phyloP scores from a whole-genome alignment of 371 early-diverging fungal species.

The Mortierella sp. region DNA sequence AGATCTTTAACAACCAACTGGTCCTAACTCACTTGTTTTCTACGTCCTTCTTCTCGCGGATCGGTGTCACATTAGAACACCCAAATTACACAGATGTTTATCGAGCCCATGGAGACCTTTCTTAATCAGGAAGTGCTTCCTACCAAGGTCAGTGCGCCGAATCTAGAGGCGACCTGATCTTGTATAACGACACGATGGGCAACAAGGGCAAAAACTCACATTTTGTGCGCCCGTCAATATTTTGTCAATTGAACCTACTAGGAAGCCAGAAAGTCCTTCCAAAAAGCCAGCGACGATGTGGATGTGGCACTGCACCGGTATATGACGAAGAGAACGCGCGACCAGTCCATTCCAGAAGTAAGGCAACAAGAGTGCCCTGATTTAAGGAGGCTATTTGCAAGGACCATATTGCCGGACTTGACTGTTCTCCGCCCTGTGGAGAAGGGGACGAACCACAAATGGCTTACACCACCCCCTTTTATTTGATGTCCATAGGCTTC shows the following conservation, averaged over 20 bases:
- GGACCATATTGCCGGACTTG: neutral
- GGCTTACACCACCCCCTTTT: neutral
- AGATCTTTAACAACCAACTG: neutral
- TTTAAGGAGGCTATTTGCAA: slow-evolving; percentile 20
- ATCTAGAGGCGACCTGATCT: neutral
- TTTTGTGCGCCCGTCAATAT: neutral
- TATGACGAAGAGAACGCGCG: slow-evolving; percentile 73
- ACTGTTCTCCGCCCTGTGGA: neutral
- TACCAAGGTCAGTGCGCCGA: slow-evolving; percentile 66
- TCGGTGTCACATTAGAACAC: slow-evolving; percentile 61
- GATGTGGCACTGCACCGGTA: slow-evolving; percentile 71
- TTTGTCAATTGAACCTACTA: slow-evolving; percentile 23
- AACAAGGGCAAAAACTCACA: neutral
- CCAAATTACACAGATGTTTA: slow-evolving; percentile 74
- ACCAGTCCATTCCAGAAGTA: slow-evolving; percentile 72
- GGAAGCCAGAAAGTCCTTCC: slow-evolving; percentile 76
- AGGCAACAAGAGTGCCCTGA: slow-evolving; percentile 8
- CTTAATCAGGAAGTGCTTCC: slow-evolving; percentile 68
- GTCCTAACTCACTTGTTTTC: neutral
- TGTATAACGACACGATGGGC: too few relatives aligned
- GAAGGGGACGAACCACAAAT: neutral
- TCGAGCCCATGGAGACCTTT: slow-evolving; percentile 74
- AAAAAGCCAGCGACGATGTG: slow-evolving; percentile 75
- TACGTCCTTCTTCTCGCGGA: slow-evolving; percentile 2
- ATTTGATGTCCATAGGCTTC: slow-evolving; percentile 59